These are phyloP conservation scores for Fusarium tupiense DNA, from an alignment of 2,329 filamentous ascomycete species.

Conservation along the genomic window DNA sequence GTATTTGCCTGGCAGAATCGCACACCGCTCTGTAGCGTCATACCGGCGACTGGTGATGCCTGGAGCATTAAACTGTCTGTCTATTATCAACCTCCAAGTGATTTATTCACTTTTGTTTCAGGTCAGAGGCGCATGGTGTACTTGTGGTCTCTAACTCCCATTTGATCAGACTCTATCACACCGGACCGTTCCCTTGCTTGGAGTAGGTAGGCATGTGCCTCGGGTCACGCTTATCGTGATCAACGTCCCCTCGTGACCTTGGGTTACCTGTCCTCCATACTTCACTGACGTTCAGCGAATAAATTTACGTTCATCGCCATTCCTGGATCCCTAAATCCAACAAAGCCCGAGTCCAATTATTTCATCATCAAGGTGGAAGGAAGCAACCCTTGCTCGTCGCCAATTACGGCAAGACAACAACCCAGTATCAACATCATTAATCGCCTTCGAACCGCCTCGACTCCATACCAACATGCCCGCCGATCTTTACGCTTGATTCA, in stretches of 20 bases:
- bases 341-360: background rate
- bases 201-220: slow-evolving; percentile 33
- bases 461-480: slow-evolving; percentile 28
- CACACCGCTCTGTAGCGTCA: slow-evolving; percentile 44
- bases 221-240: slow-evolving; percentile 40
- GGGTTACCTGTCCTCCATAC: slow-evolving; percentile 1
- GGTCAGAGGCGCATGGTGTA: background rate
- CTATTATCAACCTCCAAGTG: slow-evolving; percentile 7
- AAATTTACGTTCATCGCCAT: background rate
- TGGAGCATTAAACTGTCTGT: slow-evolving; percentile 17
- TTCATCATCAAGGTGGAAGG: background rate
- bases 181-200: background rate
- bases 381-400: background rate
- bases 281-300: background rate
- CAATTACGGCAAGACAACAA: background rate
- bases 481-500: slow-evolving; percentile 8
- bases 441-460: background rate
- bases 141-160: background rate
- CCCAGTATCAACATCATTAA: background rate
- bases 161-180: background rate
- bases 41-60: slow-evolving; percentile 40
- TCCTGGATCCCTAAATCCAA: background rate
- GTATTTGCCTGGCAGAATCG: slow-evolving; percentile 41
- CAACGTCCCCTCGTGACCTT: slow-evolving; percentile 36
- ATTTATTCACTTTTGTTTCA: background rate